These are phyloP conservation scores for Gigaspora rosea DNA, from an alignment of 192 early-diverging fungal genomes.

Conservation along the genomic window DNA sequence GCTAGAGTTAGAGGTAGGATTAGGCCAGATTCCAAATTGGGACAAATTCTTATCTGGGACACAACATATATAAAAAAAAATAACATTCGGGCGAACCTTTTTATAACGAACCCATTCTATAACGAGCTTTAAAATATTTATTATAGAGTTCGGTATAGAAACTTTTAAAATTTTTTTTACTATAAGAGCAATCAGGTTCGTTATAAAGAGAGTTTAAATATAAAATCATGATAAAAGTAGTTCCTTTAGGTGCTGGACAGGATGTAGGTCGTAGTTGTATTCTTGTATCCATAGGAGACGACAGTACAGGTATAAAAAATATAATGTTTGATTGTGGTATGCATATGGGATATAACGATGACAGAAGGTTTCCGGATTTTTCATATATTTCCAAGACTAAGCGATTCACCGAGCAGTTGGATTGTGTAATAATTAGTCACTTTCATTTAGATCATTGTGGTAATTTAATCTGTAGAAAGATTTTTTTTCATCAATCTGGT, in stretches of 20 bases:
- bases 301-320: conserved; percentile 53
- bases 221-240: conserved; percentile 58
- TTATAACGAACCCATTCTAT: no score
- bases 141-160: no score
- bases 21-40: no score
- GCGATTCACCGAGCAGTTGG: conserved; percentile 79
- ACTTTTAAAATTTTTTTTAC: no score
- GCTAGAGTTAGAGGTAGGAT: no score
- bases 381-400: conserved; percentile 83
- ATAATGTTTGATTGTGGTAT: conserved; percentile 95
- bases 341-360: conserved; percentile 95
- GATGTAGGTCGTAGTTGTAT: conserved; percentile 87
- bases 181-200: no score
- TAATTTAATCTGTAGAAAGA: not conserved
- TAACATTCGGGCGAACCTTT: no score
- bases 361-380: conserved; percentile 94
- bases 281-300: conserved; percentile 70
- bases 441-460: conserved; percentile 99
- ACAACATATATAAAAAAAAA: no score
- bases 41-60: no score
- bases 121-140: no score
- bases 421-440: conserved; percentile 93
- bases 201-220: not conserved
- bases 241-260: conserved; percentile 79
- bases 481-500: not conserved